Conservation (phyloP, 257 asterid genomes). For the Gynochthodes officinalis region DNA sequence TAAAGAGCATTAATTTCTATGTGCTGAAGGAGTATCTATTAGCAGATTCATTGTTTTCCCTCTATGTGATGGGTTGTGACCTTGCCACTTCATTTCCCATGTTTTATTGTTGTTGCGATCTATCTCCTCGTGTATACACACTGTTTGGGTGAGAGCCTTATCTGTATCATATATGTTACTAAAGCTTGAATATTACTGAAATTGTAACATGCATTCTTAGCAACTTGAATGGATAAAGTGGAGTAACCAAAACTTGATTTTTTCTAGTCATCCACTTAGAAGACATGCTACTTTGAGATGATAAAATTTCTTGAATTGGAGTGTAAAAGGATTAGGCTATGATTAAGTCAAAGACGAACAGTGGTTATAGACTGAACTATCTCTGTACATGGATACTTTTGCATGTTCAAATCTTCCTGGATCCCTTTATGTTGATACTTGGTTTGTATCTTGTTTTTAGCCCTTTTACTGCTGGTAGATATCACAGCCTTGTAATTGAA, state of each 20-base stretch:
- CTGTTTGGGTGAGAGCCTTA: too few species aligned
- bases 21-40: neutral
- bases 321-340: neutral
- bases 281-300: neutral
- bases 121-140: neutral
- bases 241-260: neutral
- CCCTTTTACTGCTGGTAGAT: slow-evolving; percentile 94
- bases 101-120: neutral
- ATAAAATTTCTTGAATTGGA: neutral
- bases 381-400: too few species aligned
- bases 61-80: neutral
- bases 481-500: slow-evolving; percentile 95
- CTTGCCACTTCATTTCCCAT: neutral
- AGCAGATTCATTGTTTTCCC: neutral
- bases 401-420: neutral
- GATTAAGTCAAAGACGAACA: neutral
- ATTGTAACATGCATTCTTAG: too few species aligned
- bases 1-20: neutral
- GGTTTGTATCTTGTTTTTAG: slow-evolving; percentile 31
- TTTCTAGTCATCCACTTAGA: neutral
- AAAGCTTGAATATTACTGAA: neutral
- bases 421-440: neutral
- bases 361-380: too few species aligned
- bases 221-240: too few species aligned
- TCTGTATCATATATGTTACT: too few species aligned